Conservation (phyloP, 768 basidiomycete species). For the Suillus variegatus region DNA sequence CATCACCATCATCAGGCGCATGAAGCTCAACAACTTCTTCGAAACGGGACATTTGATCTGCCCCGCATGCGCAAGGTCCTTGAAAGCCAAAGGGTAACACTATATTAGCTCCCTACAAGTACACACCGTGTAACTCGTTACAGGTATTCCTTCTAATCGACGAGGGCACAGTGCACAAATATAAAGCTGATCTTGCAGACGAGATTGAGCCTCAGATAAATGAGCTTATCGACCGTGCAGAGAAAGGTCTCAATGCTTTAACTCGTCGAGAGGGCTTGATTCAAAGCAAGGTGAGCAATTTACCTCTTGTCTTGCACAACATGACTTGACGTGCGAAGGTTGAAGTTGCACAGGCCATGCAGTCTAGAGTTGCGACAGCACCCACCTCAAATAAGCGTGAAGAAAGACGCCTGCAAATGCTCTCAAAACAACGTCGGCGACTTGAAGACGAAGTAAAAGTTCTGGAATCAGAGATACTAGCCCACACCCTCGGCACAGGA, state of each 20-base stretch:
- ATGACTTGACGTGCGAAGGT: slow-evolving; percentile 39
- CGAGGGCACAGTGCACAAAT: slow-evolving; percentile 69
- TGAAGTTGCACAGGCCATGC: slow-evolving; percentile 47
- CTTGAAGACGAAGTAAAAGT: slow-evolving; percentile 63
- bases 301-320: slow-evolving; percentile 2
- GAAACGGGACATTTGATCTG: slow-evolving; percentile 71
- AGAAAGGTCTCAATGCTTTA: slow-evolving; percentile 63
- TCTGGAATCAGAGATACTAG: slow-evolving; percentile 58
- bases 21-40: slow-evolving; percentile 68
- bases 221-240: slow-evolving; percentile 71
- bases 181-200: slow-evolving; percentile 74
- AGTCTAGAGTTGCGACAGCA: slow-evolving; percentile 45
- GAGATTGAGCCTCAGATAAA: slow-evolving; percentile 82
- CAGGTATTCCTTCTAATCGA: slow-evolving; percentile 78
- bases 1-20: slow-evolving; percentile 45
- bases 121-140: slow-evolving; percentile 6
- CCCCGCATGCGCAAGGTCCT: slow-evolving; percentile 70
- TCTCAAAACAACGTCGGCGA: slow-evolving; percentile 65
- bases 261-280: slow-evolving; percentile 62
- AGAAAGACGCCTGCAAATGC: slow-evolving; percentile 60
- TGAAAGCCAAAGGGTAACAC: slow-evolving; percentile 61
- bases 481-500: no score
- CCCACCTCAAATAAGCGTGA: slow-evolving; percentile 65
- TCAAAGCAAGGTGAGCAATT: slow-evolving; percentile 57
- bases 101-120: not conserved